Percentiles rank a stretch among this genome's conserved stretches.
These are phyloP conservation scores for Thamnidium elegans DNA, from an alignment of 192 early-diverging fungal species.

Conservation along the genomic window DNA sequence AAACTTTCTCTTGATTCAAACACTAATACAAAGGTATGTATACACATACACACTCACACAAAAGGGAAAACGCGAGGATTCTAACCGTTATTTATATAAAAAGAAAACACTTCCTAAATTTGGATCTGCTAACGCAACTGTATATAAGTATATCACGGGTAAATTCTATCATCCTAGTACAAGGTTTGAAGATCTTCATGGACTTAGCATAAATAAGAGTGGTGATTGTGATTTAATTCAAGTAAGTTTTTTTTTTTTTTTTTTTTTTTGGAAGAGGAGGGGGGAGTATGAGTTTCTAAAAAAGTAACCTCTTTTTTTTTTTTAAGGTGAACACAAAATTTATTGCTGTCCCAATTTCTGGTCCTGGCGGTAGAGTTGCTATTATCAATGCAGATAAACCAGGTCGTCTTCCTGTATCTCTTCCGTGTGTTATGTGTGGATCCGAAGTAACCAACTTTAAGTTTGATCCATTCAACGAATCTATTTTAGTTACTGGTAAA, in stretches of 20 bases:
- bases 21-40: too few relatives aligned
- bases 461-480: conserved; percentile 70
- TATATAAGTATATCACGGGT: conserved; percentile 60
- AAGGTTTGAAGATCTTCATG: conserved; percentile 63
- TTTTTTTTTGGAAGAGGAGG: background rate
- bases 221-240: conserved; percentile 59
- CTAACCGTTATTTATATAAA: background rate
- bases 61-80: too few relatives aligned
- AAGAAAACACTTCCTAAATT: conserved; percentile 36
- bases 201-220: conserved; percentile 48
- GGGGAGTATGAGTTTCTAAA: background rate
- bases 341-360: conserved; percentile 69
- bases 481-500: conserved; percentile 48
- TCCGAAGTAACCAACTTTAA: conserved; percentile 65
- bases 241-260: too few relatives aligned
- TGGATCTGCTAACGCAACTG: conserved; percentile 42
- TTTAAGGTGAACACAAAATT: conserved; percentile 54
- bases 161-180: conserved; percentile 57
- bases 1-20: too few relatives aligned
- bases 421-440: conserved; percentile 58
- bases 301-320: conserved; percentile 22
- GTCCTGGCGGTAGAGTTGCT: conserved; percentile 78
- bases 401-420: conserved; percentile 61
- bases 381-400: conserved; percentile 62
- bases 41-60: too few relatives aligned